A percentile compares a stretch with the other conserved stretches of the same genome.
phyloP scores from a whole-genome alignment of 2,329 filamentous ascomycete genomes.

The Rutstroemia sp. region DNA sequence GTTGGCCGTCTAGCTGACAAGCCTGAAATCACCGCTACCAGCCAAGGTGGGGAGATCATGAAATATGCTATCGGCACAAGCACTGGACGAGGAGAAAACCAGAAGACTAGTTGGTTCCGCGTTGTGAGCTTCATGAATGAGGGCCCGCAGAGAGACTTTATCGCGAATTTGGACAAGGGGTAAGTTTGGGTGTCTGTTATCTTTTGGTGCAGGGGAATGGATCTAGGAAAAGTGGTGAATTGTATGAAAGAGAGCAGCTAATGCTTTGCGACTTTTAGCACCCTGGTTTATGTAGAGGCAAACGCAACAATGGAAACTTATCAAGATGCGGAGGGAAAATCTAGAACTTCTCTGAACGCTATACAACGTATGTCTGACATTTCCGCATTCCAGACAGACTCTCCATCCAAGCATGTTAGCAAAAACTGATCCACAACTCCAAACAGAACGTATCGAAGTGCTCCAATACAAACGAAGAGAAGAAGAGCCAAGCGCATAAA shows the following conservation, averaged over 20 bases:
- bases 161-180: conserved; percentile 77
- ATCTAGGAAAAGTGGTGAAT: background rate
- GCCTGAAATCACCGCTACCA: conserved; percentile 67
- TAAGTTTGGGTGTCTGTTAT: conserved; percentile 40
- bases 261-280: conserved; percentile 39
- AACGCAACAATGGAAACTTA: conserved; percentile 64
- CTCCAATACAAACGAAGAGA: conserved; percentile 5
- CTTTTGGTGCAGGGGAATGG: background rate
- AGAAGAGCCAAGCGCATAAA: background rate
- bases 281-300: conserved; percentile 76
- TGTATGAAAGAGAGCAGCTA: too few relatives aligned
- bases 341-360: conserved; percentile 57
- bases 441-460: conserved; percentile 12
- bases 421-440: background rate
- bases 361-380: conserved; percentile 57
- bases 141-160: conserved; percentile 61
- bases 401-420: background rate
- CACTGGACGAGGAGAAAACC: conserved; percentile 59
- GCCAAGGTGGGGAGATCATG: conserved; percentile 65
- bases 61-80: conserved; percentile 70
- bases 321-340: conserved; percentile 64
- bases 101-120: conserved; percentile 78
- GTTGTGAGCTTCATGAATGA: conserved; percentile 65
- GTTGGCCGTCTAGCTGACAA: conserved; percentile 75
- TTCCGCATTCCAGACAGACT: conserved; percentile 30